phyloP scores from a whole-genome alignment of 495 filamentous ascomycete species.

The Cercophora newfieldiana region DNA sequence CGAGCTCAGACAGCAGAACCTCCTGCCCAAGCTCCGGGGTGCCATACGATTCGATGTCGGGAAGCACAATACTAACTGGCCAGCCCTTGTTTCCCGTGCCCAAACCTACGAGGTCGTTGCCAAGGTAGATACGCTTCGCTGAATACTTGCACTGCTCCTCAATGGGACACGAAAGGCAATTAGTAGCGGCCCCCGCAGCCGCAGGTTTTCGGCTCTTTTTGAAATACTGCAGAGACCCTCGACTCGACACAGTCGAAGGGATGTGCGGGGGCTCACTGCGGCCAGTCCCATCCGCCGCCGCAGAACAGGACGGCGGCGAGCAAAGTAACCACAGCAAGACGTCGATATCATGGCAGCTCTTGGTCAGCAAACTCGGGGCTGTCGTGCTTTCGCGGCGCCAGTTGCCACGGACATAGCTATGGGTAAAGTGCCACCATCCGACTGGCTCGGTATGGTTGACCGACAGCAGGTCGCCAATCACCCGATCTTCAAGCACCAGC shows the following conservation, averaged over 20 bases:
- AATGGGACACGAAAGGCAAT: slow-evolving; percentile 77
- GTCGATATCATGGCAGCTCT: slow-evolving; percentile 94
- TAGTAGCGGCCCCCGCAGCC: slow-evolving; percentile 73
- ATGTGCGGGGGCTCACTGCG: slow-evolving; percentile 60
- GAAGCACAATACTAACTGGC: slow-evolving; percentile 84
- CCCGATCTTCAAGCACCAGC: slow-evolving; percentile 68
- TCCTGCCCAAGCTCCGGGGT: slow-evolving; percentile 39
- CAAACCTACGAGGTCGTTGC: slow-evolving; percentile 41
- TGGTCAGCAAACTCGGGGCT: slow-evolving; percentile 82
- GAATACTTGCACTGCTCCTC: slow-evolving; percentile 78
- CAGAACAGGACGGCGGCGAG: slow-evolving; percentile 52
- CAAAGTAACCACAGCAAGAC: slow-evolving; percentile 85
- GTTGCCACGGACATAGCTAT: slow-evolving; percentile 92
- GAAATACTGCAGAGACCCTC: slow-evolving; percentile 75
- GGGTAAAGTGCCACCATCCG: slow-evolving; percentile 94
- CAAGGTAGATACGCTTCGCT: slow-evolving; percentile 78
- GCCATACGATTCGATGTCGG: slow-evolving; percentile 80
- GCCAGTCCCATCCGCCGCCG: slow-evolving; percentile 10
- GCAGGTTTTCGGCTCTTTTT: slow-evolving; percentile 68
- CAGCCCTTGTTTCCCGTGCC: slow-evolving; percentile 63
- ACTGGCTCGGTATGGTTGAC: slow-evolving; percentile 92
- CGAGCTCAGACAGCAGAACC: slow-evolving; percentile 54
- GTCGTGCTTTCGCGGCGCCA: slow-evolving; percentile 78
- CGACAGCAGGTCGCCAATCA: slow-evolving; percentile 83
- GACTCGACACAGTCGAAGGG: slow-evolving; percentile 69